These are phyloP conservation scores for Coniophora puteana DNA, from an alignment of 1,284 basidiomycete species.

Conservation along the genomic window DNA sequence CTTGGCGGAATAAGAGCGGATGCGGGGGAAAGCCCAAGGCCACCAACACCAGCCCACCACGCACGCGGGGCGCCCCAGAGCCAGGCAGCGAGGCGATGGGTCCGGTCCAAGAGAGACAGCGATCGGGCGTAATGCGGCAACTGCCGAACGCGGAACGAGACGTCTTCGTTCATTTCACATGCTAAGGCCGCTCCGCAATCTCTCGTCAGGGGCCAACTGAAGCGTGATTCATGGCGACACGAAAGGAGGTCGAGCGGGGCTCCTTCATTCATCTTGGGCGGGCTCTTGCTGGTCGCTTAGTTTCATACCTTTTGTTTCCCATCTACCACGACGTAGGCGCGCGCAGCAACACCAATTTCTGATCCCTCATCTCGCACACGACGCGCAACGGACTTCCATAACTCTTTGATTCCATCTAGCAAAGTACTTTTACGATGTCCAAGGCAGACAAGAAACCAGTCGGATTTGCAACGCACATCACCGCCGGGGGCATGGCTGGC, in stretches of 20 bases:
- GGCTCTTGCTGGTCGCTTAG: slow-evolving; percentile 3
- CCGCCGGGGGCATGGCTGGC: slow-evolving; percentile 89
- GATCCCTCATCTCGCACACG: slow-evolving; percentile 1
- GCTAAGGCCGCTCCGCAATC: slow-evolving; percentile 16
- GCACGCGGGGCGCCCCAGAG: no score
- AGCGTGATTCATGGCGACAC: slow-evolving; percentile 2
- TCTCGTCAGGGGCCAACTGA: background rate
- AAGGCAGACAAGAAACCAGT: slow-evolving; percentile 66
- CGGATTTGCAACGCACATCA: slow-evolving; percentile 86
- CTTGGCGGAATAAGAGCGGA: slow-evolving; percentile 24
- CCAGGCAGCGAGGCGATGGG: background rate
- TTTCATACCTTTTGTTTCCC: background rate
- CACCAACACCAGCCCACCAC: no score
- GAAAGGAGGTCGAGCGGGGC: slow-evolving; percentile 1
- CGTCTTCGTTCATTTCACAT: slow-evolving; percentile 22
- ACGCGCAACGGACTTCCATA: background rate
- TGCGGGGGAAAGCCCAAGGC: no score
- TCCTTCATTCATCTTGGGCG: background rate
- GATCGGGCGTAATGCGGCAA: slow-evolving; percentile 18
- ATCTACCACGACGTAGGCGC: slow-evolving; percentile 1
- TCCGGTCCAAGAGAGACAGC: background rate
- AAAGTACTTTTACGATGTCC: slow-evolving; percentile 54
- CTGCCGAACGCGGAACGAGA: slow-evolving; percentile 15
- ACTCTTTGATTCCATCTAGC: slow-evolving; percentile 11
- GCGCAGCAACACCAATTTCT: background rate